phyloP scores from a whole-genome alignment of 108 stramenopile species.

The Chaetoceros muelleri region DNA sequence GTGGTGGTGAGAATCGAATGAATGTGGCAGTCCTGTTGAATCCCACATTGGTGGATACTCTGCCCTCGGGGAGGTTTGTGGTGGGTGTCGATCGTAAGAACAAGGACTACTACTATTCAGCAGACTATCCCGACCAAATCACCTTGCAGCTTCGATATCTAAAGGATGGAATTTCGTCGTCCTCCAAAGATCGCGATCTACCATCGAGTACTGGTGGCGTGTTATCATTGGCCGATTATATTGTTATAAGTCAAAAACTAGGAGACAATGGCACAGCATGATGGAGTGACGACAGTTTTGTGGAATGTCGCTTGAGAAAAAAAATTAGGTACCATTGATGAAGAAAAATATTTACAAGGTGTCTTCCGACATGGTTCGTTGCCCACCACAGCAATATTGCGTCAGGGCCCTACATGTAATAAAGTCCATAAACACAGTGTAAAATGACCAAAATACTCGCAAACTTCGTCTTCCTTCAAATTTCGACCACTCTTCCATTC shows the following conservation, averaged over 20 bases:
- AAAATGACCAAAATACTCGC: background rate
- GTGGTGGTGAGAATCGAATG: background rate
- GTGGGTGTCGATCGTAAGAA: slow-evolving; percentile 10
- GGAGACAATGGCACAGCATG: background rate
- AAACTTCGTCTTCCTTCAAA: background rate
- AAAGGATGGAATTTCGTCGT: slow-evolving; percentile 44
- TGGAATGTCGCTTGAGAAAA: too few species aligned
- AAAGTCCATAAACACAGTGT: background rate
- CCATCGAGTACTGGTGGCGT: slow-evolving; percentile 48
- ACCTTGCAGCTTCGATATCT: slow-evolving; percentile 56
- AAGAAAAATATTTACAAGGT: too few species aligned
- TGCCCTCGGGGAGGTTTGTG: slow-evolving; percentile 38
- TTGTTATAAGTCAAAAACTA: slow-evolving; percentile 15
- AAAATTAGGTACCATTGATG: too few species aligned
- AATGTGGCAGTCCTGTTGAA: slow-evolving; percentile 43
- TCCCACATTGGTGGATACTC: slow-evolving; percentile 59
- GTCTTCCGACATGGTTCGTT: too few species aligned
- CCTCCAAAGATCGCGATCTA: slow-evolving; percentile 18
- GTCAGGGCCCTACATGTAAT: background rate
- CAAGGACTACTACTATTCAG: slow-evolving; percentile 15
- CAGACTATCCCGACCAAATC: slow-evolving; percentile 23
- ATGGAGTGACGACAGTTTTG: too few species aligned
- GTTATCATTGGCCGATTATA: slow-evolving; percentile 49
- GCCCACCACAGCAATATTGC: background rate
- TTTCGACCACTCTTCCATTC: background rate